A percentile compares a stretch with the other conserved stretches of the same genome.
Conservation (phyloP, 768 basidiomycete species). For the Tylopilus sp. region DNA sequence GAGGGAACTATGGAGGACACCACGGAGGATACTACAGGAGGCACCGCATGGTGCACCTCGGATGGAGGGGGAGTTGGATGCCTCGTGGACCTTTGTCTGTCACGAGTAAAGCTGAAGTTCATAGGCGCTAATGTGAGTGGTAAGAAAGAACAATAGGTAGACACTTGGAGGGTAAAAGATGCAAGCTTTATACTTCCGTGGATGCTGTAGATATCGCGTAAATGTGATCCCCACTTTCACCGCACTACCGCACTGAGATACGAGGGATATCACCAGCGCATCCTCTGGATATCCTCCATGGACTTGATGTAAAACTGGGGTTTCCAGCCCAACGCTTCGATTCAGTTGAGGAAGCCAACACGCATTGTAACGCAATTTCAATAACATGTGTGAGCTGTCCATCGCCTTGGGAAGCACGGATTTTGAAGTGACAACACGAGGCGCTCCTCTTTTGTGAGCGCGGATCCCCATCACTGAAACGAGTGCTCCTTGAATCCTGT, state of each 20-base stretch:
- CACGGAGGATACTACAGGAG: no score
- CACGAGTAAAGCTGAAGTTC: no score
- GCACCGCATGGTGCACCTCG: no score
- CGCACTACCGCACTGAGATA: not conserved
- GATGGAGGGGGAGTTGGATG: not conserved
- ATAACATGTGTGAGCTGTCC: no score
- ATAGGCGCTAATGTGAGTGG: not conserved
- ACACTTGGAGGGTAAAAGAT: not conserved
- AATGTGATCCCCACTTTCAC: not conserved
- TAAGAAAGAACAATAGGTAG: not conserved
- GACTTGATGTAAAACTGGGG: not conserved
- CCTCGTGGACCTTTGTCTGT: not conserved
- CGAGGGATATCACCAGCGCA: not conserved
- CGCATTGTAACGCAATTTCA: no score
- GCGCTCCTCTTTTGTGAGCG: conserved; percentile 8
- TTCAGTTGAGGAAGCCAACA: no score
- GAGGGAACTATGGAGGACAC: no score
- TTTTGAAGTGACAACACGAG: not conserved
- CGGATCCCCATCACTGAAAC: not conserved
- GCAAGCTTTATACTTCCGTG: conserved; percentile 10
- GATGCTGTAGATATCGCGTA: not conserved
- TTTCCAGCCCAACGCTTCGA: not conserved
- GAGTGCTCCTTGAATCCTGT: not conserved
- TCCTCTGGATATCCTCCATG: conserved; percentile 1
- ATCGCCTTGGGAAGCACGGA: not conserved